Conservation (phyloP, 2,329 filamentous ascomycete genomes). For the Colletotrichum noveboracense region DNA sequence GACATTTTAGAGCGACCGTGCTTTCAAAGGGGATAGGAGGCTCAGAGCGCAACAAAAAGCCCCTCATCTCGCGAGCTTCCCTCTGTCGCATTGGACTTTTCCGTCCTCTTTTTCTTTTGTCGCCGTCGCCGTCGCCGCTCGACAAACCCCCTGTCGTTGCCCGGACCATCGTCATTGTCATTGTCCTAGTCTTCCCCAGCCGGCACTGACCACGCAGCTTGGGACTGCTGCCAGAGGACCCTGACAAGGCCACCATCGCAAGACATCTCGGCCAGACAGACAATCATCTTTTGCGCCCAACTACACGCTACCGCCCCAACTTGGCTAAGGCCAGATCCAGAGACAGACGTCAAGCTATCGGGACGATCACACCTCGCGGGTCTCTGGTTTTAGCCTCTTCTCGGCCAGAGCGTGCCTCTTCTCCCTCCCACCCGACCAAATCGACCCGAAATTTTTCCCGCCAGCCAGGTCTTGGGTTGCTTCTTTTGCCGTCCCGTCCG, state of each 20-base stretch:
- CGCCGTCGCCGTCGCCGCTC: not conserved
- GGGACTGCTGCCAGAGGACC: slow-evolving; percentile 4
- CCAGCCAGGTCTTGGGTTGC: not conserved
- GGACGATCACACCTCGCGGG: slow-evolving; percentile 12
- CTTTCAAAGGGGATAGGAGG: slow-evolving; percentile 11
- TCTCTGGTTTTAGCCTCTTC: not conserved
- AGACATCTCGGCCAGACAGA: not conserved
- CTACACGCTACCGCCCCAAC: not conserved
- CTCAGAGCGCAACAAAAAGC: slow-evolving; percentile 21
- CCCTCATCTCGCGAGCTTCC: slow-evolving; percentile 5
- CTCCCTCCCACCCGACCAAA: not conserved
- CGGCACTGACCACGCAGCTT: not conserved
- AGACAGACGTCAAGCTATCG: not conserved
- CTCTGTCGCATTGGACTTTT: not conserved
- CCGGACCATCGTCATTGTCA: not conserved
- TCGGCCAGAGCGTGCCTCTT: not conserved
- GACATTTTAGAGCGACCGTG: slow-evolving; percentile 8
- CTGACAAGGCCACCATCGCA: not conserved
- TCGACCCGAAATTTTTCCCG: slow-evolving; percentile 5
- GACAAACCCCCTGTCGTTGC: not conserved
- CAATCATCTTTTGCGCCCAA: not conserved
- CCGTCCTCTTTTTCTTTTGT: not conserved
- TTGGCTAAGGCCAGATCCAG: not conserved
- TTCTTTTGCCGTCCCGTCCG: not conserved
- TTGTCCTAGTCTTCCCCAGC: not conserved